Conservation (phyloP, 2,329 filamentous ascomycete genomes). For the Chaetomium sp. region DNA sequence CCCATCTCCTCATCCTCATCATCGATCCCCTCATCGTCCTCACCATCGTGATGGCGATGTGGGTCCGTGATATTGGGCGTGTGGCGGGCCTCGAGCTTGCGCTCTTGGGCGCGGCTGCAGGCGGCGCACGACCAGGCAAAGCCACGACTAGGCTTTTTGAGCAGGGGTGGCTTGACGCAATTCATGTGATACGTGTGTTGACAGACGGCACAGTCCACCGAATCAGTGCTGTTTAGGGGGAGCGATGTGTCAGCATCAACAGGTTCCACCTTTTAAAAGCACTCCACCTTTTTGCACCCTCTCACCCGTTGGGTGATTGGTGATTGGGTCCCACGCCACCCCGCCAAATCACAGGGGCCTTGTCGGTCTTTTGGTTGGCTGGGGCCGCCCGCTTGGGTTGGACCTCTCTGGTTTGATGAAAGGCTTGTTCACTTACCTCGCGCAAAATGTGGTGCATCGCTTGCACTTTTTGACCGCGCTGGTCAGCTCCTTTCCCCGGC, state of each 20-base stretch:
- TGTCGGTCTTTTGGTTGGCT: conserved; percentile 16
- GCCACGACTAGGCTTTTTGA: conserved; percentile 94
- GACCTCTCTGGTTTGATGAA: background rate
- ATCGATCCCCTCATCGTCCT: conserved; percentile 63
- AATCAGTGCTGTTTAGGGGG: conserved; percentile 69
- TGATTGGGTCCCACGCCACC: conserved; percentile 21
- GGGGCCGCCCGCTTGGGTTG: conserved; percentile 14
- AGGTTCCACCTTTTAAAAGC: conserved; percentile 24
- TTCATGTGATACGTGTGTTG: conserved; percentile 97
- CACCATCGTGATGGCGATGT: conserved; percentile 59
- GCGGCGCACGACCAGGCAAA: conserved; percentile 98
- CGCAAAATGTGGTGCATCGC: conserved; percentile 86
- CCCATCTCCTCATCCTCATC: conserved; percentile 73
- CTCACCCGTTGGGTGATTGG: too few relatives aligned
- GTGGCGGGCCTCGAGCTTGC: conserved; percentile 85
- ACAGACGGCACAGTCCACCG: conserved; percentile 95
- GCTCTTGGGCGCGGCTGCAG: conserved; percentile 93
- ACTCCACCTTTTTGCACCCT: conserved; percentile 10
- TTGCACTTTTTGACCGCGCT: conserved; percentile 96
- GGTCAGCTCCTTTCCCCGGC: conserved; percentile 90
- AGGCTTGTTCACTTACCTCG: conserved; percentile 65
- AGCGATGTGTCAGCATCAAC: conserved; percentile 38
- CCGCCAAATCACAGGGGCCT: conserved; percentile 26
- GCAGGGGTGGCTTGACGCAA: conserved; percentile 86
- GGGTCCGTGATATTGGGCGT: conserved; percentile 75